Conservation (phyloP, 352 stramenopile species). For the Plasmopara halstedii region DNA sequence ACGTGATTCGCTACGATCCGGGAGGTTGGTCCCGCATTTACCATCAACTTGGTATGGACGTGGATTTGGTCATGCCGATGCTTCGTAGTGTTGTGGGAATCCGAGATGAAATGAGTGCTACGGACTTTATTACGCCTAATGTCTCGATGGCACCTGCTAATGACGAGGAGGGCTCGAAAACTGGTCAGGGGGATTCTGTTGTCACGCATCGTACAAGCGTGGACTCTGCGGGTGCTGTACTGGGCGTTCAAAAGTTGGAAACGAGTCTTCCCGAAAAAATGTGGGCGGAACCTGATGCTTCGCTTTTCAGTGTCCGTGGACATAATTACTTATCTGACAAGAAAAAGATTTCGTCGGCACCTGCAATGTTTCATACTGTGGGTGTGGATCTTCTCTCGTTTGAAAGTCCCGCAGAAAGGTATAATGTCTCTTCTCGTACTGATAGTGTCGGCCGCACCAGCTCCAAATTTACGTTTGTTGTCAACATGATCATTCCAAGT, state of each 20-base stretch:
- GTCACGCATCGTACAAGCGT: conserved; percentile 35
- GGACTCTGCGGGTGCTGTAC: conserved; percentile 50
- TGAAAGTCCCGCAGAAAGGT: conserved; percentile 57
- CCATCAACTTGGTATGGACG: conserved; percentile 84
- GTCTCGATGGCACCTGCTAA: conserved; percentile 43
- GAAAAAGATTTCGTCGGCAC: conserved; percentile 77
- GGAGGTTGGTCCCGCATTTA: conserved; percentile 78
- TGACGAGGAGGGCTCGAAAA: conserved; percentile 8
- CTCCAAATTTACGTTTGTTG: conserved; percentile 81
- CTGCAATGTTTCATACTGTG: conserved; percentile 71
- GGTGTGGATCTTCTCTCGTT: conserved; percentile 80
- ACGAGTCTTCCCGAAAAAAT: conserved; percentile 75
- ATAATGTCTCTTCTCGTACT: conserved; percentile 60
- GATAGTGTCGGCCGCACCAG: conserved; percentile 70
- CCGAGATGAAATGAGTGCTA: conserved; percentile 75
- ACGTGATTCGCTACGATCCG: conserved; percentile 77
- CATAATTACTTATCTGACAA: conserved; percentile 86
- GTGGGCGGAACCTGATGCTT: conserved; percentile 77
- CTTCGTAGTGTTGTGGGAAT: conserved; percentile 79
- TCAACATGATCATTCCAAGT: conserved; percentile 86
- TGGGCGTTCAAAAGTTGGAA: conserved; percentile 58
- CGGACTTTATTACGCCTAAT: conserved; percentile 82
- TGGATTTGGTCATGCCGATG: conserved; percentile 81
- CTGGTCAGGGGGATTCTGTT: conserved; percentile 9
- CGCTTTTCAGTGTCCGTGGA: conserved; percentile 76